These are phyloP conservation scores for Neoarthrinium moseri DNA, from an alignment of 2,329 filamentous ascomycete species.

Conservation along the genomic window DNA sequence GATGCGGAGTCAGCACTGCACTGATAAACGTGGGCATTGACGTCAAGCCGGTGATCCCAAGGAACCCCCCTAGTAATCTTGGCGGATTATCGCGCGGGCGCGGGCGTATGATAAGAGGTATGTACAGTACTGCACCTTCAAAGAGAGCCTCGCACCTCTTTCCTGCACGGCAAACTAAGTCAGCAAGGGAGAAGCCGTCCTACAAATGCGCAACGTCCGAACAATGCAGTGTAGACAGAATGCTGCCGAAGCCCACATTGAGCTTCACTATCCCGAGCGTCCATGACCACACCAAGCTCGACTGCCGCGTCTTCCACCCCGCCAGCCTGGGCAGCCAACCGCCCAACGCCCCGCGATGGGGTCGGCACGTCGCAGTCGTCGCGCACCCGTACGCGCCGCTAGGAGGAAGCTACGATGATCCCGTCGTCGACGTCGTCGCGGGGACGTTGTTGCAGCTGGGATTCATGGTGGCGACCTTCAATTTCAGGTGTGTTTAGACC, in stretches of 20 bases:
- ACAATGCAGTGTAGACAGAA: slow-evolving; percentile 20
- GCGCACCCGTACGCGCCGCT: slow-evolving; percentile 91
- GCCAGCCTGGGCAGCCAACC: slow-evolving; percentile 34
- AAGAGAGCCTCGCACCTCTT: too few relatives aligned
- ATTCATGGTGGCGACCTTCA: slow-evolving; percentile 83
- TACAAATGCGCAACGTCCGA: too few relatives aligned
- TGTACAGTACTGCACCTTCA: too few relatives aligned
- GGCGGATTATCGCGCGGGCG: too few relatives aligned
- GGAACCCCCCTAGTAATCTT: too few relatives aligned
- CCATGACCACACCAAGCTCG: slow-evolving; percentile 71
- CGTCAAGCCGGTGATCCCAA: too few relatives aligned
- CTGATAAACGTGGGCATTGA: too few relatives aligned
- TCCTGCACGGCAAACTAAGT: too few relatives aligned
- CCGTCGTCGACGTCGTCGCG: slow-evolving; percentile 67
- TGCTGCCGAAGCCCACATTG: slow-evolving; percentile 57
- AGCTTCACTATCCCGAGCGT: slow-evolving; percentile 82
- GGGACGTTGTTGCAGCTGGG: slow-evolving; percentile 65
- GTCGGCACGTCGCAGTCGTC: slow-evolving; percentile 52
- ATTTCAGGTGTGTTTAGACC: slow-evolving; percentile 82
- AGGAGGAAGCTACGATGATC: slow-evolving; percentile 83
- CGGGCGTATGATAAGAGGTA: too few relatives aligned
- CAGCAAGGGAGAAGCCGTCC: too few relatives aligned
- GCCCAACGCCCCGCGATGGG: slow-evolving; percentile 38
- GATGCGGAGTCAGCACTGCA: too few relatives aligned
- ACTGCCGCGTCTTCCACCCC: slow-evolving; percentile 83